Base-by-base conservation (phyloP, 164 flowering plant genomes). In the Vitis amurensis region DNA sequence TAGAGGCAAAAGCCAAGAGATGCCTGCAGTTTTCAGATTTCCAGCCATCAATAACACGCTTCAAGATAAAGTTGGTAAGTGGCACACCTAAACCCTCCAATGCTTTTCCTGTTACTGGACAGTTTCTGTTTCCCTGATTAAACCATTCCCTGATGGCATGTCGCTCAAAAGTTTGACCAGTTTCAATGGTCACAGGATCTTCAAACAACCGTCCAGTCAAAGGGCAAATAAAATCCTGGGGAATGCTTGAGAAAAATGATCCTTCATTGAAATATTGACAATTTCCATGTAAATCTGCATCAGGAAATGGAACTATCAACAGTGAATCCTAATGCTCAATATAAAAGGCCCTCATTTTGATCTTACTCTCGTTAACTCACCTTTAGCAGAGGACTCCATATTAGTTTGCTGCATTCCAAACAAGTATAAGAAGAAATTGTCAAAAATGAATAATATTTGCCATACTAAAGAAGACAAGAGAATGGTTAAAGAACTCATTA, bases 151-250 rank as follows among this genome's bases (percentile, higher is more conserved):
- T 69, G 63, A 91, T 80, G 64, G 93, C 92, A 29, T 6, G 68
- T 47, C 84, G 73, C 71, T 91, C 97, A 78, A 86, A 89, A 15
- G 90, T 88, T 76, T 89, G 86, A 67, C 97, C 94, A 62, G 91
- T 89, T 73, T 89, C 94, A 9, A 91, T 69, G 17, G 94, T 91
- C 69, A 89, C 91, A 8, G 94, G 97, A 37, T 89, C 89, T 73
- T 86, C 87, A 78, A 88, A 85, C 72, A 89, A 61, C 76, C 77
- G 77, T 55, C 87, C 87, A 48, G 85, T 88, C 48, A 91, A 59
- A 64, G 97, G 94, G 73, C 97, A 91, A 31, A 80, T 70, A 66
- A 88, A 89, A 29, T 87, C 89, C 63, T 77, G 72, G 3, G 90
- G 89, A 47, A 80, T 79, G 72, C 77, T 82, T 15, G 81, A 68